Percentiles rank a stretch among this genome's conserved stretches.
Evolutionary conservation across 1,139 yeast species (phyloP).

Genomic region (Suhomyces kunorum): DNA sequence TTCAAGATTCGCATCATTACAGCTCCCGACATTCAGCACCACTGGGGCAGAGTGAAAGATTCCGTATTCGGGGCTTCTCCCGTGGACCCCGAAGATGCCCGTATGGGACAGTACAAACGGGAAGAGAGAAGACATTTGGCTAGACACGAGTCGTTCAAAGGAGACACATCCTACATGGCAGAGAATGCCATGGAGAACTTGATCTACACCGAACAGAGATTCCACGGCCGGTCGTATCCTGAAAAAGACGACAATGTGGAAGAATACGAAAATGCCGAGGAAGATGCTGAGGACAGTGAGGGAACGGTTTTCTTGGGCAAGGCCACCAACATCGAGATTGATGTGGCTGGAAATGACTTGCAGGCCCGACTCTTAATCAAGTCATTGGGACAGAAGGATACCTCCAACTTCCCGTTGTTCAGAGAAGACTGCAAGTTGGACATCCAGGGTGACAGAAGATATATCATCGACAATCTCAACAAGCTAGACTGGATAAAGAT

Average conservation of each 20-base stretch:
- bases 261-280: constrained; percentile 16
- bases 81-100: constrained; percentile 36
- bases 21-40: constrained; percentile 28
- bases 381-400: constrained; percentile 22
- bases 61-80: constrained; percentile 38
- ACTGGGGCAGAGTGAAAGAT: constrained; percentile 37
- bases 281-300: constrained; percentile 16
- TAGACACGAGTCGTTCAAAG: constrained; percentile 42
- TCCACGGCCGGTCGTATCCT: constrained; percentile 15
- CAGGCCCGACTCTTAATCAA: constrained; percentile 22
- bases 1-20: constrained; percentile 31
- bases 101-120: constrained; percentile 35
- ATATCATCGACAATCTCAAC: constrained; percentile 54
- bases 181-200: constrained; percentile 41
- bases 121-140: constrained; percentile 29
- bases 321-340: constrained; percentile 21
- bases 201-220: constrained; percentile 41
- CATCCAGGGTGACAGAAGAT: constrained; percentile 41
- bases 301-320: constrained; percentile 5
- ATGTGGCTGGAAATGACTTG: constrained; percentile 31
- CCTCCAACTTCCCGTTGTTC: constrained; percentile 33
- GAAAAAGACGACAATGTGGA: constrained; percentile 12
- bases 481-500: constrained; percentile 63
- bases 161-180: constrained; percentile 44
- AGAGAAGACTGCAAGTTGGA: constrained; percentile 32